Evolutionary conservation across 108 stramenopile species (phyloP).

Genomic region (Conticribra weissflogii): DNA sequence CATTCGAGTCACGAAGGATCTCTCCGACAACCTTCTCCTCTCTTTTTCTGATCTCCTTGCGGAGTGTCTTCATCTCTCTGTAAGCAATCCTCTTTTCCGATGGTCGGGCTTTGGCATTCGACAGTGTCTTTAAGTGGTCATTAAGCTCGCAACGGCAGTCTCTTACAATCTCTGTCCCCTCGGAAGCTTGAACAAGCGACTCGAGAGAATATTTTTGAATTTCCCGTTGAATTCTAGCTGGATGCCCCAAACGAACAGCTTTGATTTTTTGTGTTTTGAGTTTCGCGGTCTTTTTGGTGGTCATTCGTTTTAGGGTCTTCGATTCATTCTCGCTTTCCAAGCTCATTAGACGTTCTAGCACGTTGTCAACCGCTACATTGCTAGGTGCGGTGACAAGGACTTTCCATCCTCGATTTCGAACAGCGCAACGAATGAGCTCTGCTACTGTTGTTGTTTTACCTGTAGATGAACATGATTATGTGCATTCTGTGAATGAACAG

Average conservation of each 20-base stretch:
- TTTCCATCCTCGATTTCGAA: conserved; percentile 60
- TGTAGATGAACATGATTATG: conserved; percentile 15
- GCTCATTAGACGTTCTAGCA: conserved; percentile 85
- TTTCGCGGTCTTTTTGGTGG: conserved; percentile 16
- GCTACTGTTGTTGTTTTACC: conserved; percentile 89
- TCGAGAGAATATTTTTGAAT: conserved; percentile 92
- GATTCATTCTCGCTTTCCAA: conserved; percentile 27
- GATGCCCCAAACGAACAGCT: conserved; percentile 94
- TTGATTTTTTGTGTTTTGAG: conserved; percentile 43
- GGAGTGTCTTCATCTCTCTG: conserved; percentile 72
- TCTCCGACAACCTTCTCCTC: conserved; percentile 90
- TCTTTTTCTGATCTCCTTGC: conserved; percentile 86
- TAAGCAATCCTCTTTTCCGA: conserved; percentile 65
- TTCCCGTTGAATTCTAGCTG: conserved; percentile 85
- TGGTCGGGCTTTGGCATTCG: conserved; percentile 50
- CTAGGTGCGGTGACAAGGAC: conserved; percentile 97
- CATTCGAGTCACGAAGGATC: conserved; percentile 76
- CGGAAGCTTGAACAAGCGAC: conserved; percentile 83
- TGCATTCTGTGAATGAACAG: neutral
- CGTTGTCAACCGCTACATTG: conserved; percentile 98
- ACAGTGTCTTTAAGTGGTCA: conserved; percentile 54
- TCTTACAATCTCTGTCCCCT: conserved; percentile 94
- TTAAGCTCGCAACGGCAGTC: conserved; percentile 90
- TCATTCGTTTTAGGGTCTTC: conserved; percentile 9
- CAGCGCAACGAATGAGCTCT: conserved; percentile 89